Evolutionary conservation across 495 filamentous ascomycete species (phyloP).

Genomic region (Neurospora sp.): DNA sequence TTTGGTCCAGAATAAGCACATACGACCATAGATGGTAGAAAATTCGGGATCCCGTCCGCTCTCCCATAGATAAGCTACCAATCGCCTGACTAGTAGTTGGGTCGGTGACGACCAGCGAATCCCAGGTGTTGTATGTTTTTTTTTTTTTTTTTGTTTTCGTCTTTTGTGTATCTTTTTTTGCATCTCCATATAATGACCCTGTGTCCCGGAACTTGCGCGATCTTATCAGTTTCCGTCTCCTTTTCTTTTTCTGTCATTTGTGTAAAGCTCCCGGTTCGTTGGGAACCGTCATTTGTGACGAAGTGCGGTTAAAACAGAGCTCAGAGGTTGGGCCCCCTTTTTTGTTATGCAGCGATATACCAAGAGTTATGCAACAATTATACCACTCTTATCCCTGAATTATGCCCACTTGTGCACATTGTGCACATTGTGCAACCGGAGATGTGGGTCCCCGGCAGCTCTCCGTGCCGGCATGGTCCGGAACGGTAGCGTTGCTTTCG

Average conservation of each 20-base stretch:
- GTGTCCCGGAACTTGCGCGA: too few species aligned
- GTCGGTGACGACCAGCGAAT: constrained; percentile 36
- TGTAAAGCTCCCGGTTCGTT: too few species aligned
- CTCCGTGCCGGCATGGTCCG: background rate
- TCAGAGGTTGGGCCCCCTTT: background rate
- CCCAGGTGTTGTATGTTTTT: constrained; percentile 19
- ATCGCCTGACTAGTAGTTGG: constrained; percentile 32
- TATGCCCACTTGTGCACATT: background rate
- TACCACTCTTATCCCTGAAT: background rate
- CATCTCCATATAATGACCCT: too few species aligned
- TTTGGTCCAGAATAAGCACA: constrained; percentile 3
- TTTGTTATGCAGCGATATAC: background rate
- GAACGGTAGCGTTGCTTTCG: background rate
- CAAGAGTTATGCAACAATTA: background rate
- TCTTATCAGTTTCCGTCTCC: background rate
- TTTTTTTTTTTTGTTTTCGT: background rate
- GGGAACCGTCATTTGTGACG: background rate
- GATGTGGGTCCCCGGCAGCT: background rate
- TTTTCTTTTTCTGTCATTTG: background rate
- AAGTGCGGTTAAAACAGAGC: background rate
- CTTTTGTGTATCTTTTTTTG: too few species aligned
- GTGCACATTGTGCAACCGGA: background rate
- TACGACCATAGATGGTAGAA: constrained; percentile 37
- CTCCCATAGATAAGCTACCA: constrained; percentile 27
- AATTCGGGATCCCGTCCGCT: constrained; percentile 43